phyloP scores from a whole-genome alignment of 176 grass and related monocot genomes.

The Stipa capillata region DNA sequence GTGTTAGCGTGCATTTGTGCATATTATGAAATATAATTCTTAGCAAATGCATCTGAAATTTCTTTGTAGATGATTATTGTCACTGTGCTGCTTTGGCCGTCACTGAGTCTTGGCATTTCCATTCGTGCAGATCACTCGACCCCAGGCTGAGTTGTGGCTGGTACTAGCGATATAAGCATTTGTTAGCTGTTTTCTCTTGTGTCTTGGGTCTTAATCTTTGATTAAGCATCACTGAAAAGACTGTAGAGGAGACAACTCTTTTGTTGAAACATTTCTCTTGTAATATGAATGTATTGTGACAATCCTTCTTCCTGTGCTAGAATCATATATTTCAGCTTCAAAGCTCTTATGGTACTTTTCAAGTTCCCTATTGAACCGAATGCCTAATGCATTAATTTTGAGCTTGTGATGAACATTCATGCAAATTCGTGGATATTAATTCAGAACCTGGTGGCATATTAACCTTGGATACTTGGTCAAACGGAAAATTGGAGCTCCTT shows the following conservation, averaged over 20 bases:
- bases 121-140: slow-evolving; percentile 46
- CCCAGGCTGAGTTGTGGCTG: slow-evolving; percentile 36
- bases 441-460: slow-evolving; percentile 59
- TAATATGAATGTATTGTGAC: slow-evolving; percentile 91
- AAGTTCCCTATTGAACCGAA: slow-evolving; percentile 50
- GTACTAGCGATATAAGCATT: slow-evolving; percentile 43
- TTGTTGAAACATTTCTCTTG: slow-evolving; percentile 65
- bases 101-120: slow-evolving; percentile 36
- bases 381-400: slow-evolving; percentile 36
- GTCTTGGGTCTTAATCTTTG: slow-evolving; percentile 29
- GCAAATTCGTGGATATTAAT: slow-evolving; percentile 70
- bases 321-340: slow-evolving; percentile 82
- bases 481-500: slow-evolving; percentile 48
- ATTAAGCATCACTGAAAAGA: slow-evolving; percentile 22
- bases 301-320: slow-evolving; percentile 64
- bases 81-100: background rate
- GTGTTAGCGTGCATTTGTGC: background rate
- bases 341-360: slow-evolving; percentile 44
- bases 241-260: slow-evolving; percentile 44
- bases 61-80: slow-evolving; percentile 1
- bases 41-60: background rate
- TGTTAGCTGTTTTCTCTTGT: slow-evolving; percentile 43
- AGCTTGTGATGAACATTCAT: slow-evolving; percentile 58
- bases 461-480: slow-evolving; percentile 64
- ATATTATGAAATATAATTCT: background rate